Conservation (phyloP, 768 basidiomycete species). For the Tricholoma terreum region DNA sequence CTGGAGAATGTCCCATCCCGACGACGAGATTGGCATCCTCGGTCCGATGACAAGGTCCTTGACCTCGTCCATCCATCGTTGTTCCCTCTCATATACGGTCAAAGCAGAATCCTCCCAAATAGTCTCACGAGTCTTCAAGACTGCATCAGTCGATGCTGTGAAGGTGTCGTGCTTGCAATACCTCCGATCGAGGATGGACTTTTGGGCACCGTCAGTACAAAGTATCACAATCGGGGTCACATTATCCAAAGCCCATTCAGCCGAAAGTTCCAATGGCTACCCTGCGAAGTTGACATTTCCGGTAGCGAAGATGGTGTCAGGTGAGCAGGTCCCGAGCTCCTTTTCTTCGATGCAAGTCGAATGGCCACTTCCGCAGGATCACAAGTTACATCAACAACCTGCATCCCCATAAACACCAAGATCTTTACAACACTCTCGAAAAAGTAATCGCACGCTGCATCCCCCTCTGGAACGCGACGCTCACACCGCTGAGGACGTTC, state of each 20-base stretch:
- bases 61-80: slow-evolving; percentile 41
- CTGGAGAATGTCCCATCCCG: slow-evolving; percentile 32
- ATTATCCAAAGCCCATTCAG: neutral
- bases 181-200: slow-evolving; percentile 13
- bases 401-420: slow-evolving; percentile 22
- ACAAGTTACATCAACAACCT: slow-evolving; percentile 40
- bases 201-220: slow-evolving; percentile 17
- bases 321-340: neutral
- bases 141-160: slow-evolving; percentile 11
- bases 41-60: slow-evolving; percentile 36
- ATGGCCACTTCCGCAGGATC: slow-evolving; percentile 12
- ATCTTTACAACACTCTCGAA: slow-evolving; percentile 26
- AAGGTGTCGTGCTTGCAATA: slow-evolving; percentile 7
- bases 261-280: slow-evolving; percentile 8
- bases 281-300: slow-evolving; percentile 23
- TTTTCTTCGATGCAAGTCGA: neutral
- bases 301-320: slow-evolving; percentile 1
- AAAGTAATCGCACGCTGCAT: slow-evolving; percentile 22
- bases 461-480: slow-evolving; percentile 27
- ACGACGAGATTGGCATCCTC: slow-evolving; percentile 40
- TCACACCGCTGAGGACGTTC: slow-evolving; percentile 13
- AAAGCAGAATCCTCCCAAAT: slow-evolving; percentile 13
- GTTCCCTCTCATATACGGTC: slow-evolving; percentile 32
- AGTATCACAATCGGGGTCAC: neutral
- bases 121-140: slow-evolving; percentile 9